Evolutionary conservation across 2,329 filamentous ascomycete genomes (phyloP).

Genomic region (Fusarium gaditjirri): DNA sequence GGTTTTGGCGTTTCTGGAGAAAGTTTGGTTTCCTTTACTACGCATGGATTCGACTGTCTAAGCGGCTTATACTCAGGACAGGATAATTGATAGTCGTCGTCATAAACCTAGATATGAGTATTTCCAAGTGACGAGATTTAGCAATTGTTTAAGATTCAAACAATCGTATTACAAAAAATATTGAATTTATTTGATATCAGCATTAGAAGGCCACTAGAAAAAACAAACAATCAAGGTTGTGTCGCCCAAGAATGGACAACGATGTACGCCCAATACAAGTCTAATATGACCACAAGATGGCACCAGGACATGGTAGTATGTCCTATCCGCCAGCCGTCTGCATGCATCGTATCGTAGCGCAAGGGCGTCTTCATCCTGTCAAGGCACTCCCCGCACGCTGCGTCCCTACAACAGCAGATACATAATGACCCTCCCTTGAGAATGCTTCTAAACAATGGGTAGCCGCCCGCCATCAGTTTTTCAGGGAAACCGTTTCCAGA

Average conservation of each 20-base stretch:
- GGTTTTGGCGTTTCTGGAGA: constrained; percentile 16
- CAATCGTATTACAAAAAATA: constrained; percentile 42
- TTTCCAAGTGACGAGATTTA: neutral
- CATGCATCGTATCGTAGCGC: constrained; percentile 34
- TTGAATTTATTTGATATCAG: constrained; percentile 66
- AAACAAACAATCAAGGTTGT: constrained; percentile 54
- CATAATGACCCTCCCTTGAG: constrained; percentile 29
- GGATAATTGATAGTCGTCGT: constrained; percentile 1
- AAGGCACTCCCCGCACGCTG: constrained; percentile 36
- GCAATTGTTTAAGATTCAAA: neutral
- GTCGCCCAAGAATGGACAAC: constrained; percentile 46
- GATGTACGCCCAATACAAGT: constrained; percentile 39
- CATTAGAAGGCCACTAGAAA: constrained; percentile 72
- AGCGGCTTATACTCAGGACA: neutral
- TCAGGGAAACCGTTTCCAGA: constrained; percentile 15
- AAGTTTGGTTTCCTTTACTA: constrained; percentile 5
- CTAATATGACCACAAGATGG: constrained; percentile 35
- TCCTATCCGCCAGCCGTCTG: constrained; percentile 33
- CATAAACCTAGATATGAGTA: neutral
- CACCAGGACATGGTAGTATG: constrained; percentile 15
- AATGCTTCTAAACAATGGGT: constrained; percentile 32
- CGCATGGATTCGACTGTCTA: neutral
- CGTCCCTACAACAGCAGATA: constrained; percentile 36
- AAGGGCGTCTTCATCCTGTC: constrained; percentile 34
- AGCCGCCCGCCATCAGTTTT: constrained; percentile 27